Conservation (phyloP, 2,329 filamentous ascomycete genomes). For the Colletotrichum chrysophilum region DNA sequence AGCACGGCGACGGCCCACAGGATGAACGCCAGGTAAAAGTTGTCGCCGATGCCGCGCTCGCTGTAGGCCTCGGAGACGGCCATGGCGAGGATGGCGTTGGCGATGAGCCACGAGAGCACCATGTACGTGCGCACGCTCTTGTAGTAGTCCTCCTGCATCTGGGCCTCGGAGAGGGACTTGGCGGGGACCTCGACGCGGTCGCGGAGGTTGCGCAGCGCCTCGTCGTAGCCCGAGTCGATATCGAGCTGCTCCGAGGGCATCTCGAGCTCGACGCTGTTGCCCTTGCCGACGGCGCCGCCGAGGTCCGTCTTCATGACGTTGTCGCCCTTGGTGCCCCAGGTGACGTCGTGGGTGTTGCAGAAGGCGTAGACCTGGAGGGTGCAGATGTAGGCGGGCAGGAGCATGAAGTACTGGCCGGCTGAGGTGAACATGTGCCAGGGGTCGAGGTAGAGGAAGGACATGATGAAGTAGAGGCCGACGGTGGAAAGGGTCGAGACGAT, state of each 20-base stretch:
- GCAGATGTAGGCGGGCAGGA: conserved; percentile 94
- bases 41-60: conserved; percentile 72
- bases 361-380: conserved; percentile 98
- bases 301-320: conserved; percentile 94
- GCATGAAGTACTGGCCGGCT: conserved; percentile 87
- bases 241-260: conserved; percentile 98
- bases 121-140: conserved; percentile 97
- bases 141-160: conserved; percentile 98
- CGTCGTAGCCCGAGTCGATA: conserved; percentile 97
- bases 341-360: conserved; percentile 98
- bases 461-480: conserved; percentile 91
- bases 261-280: conserved; percentile 84
- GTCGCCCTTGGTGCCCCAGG: conserved; percentile 98
- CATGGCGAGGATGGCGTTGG: conserved; percentile 94
- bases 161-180: conserved; percentile 69
- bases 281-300: conserved; percentile 80
- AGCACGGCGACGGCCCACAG: conserved; percentile 89
- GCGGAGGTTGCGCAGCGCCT: conserved; percentile 92
- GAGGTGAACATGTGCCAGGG: conserved; percentile 99
- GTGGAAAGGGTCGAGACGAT: conserved; percentile 90
- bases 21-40: conserved; percentile 92
- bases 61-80: conserved; percentile 86
- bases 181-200: conserved; percentile 85
- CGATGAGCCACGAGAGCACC: conserved; percentile 92
- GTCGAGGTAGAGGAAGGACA: conserved; percentile 95